phyloP scores from a whole-genome alignment of 352 stramenopile species.

The Phytopythium kandeliae region DNA sequence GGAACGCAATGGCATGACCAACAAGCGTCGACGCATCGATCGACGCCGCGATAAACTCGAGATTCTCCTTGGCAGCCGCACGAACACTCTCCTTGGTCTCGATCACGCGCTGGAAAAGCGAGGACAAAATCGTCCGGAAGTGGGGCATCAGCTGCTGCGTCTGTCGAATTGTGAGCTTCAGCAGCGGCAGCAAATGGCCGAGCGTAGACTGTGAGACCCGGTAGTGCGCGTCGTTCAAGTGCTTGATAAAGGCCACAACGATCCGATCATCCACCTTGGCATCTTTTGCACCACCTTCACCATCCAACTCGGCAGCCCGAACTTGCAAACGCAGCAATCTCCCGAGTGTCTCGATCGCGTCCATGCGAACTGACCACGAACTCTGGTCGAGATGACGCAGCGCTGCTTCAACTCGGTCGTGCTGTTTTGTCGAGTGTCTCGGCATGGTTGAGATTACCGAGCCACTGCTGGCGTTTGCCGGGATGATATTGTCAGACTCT shows the following conservation, averaged over 20 bases:
- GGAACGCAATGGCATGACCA: slow-evolving; percentile 41
- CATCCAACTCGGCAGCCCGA: slow-evolving; percentile 7
- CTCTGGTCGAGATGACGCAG: slow-evolving; percentile 39
- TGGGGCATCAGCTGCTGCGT: slow-evolving; percentile 38
- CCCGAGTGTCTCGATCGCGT: slow-evolving; percentile 48
- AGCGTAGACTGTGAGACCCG: slow-evolving; percentile 67
- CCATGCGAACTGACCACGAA: slow-evolving; percentile 62
- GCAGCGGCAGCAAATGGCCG: slow-evolving; percentile 41
- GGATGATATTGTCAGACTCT: background rate
- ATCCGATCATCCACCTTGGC: slow-evolving; percentile 56
- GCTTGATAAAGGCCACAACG: slow-evolving; percentile 44
- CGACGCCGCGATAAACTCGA: slow-evolving; percentile 47
- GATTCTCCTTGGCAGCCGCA: slow-evolving; percentile 41
- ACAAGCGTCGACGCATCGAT: slow-evolving; percentile 46
- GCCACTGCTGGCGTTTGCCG: background rate
- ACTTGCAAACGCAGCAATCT: slow-evolving; percentile 15
- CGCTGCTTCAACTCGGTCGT: slow-evolving; percentile 51
- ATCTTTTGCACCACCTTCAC: slow-evolving; percentile 8
- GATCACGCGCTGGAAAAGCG: slow-evolving; percentile 71
- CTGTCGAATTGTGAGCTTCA: slow-evolving; percentile 29
- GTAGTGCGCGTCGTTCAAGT: slow-evolving; percentile 69
- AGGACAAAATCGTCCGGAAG: slow-evolving; percentile 53
- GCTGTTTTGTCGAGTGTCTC: background rate
- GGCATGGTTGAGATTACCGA: background rate
- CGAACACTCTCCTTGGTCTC: slow-evolving; percentile 69